Evolutionary conservation across 176 grass and related monocot species (phyloP), one percentile per base, ranked within the genome.

Genomic region (Aegilops speltoides): DNA sequence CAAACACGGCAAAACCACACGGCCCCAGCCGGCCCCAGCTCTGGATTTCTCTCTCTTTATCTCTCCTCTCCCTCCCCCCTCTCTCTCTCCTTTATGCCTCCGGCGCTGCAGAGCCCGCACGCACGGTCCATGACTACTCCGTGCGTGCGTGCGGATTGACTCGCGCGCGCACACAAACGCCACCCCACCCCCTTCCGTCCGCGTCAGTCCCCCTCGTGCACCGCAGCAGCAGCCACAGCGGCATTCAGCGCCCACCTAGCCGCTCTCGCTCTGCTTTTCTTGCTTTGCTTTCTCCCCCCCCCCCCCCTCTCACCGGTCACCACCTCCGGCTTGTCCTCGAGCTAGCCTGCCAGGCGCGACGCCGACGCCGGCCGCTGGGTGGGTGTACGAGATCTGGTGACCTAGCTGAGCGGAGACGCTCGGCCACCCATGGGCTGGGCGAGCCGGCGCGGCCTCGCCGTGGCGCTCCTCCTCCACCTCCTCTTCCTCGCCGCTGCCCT

Each of bases 111-210:
- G 64, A 31, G 64, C 54, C 54, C 54, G 17, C 17, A 15, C n/a
- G 36, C 19, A 15, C 67, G 37, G 31, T 69, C 20, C 79, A 36
- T 54, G 29, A 4, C 4, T 26, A 45, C 2, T 50, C 45, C 38
- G 72, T 86, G 78, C 79, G 81, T 77, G 78, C 83, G 63, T 63
- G 79, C 73, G 50, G 48, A 64, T 86, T 82, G 84, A 86, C 84
- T 34, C 26, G 69, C 83, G 33, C 82, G 1, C 78, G 1, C 28
- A 48, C 43, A 33, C 31, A 15, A 34, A 37, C 57, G 14, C 31
- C 3, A n/a, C 15, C 20, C 63, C 38, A 41, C 38, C 10, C 45
- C 2, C 63, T 87, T 20, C n/a, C 17, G 19, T 46, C 37, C 69
- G 69, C 41, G 48, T 86, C 63, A 29, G 24, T 17, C 54, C 20